Percentiles rank a stretch among this genome's conserved stretches.
phyloP scores from a whole-genome alignment of 1,139 yeast genomes.

The Scheffersomyces illinoinensis region DNA sequence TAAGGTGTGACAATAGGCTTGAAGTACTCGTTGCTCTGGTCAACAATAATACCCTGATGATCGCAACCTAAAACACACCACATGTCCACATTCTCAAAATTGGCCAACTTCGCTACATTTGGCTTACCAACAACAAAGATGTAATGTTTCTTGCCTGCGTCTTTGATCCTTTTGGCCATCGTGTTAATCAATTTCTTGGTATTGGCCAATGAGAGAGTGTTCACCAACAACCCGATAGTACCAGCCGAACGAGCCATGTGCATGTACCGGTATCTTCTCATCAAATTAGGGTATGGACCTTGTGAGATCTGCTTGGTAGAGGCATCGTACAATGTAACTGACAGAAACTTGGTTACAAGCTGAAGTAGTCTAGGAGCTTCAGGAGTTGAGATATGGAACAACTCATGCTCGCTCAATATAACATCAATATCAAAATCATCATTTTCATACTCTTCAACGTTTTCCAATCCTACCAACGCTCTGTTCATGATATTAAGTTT shows the following conservation, averaged over 20 bases:
- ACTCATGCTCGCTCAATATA: slow-evolving; percentile 37
- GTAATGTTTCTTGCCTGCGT: slow-evolving; percentile 87
- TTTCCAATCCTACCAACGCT: slow-evolving; percentile 18
- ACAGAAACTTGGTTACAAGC: slow-evolving; percentile 66
- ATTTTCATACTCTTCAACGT: slow-evolving; percentile 8
- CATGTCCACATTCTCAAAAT: slow-evolving; percentile 85
- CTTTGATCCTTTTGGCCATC: slow-evolving; percentile 59
- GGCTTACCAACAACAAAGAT: slow-evolving; percentile 97
- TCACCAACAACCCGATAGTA: slow-evolving; percentile 86
- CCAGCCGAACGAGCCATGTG: slow-evolving; percentile 89
- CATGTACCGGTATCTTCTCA: slow-evolving; percentile 83
- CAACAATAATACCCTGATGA: slow-evolving; percentile 86
- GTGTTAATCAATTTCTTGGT: slow-evolving; percentile 64
- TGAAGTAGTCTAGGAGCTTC: slow-evolving; percentile 77
- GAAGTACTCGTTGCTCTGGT: slow-evolving; percentile 74
- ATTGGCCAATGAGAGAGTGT: slow-evolving; percentile 78
- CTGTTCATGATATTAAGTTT: slow-evolving; percentile 23
- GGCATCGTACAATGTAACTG: slow-evolving; percentile 53
- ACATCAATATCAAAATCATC: slow-evolving; percentile 21
- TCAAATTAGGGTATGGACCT: slow-evolving; percentile 75
- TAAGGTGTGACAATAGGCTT: slow-evolving; percentile 94
- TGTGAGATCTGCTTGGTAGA: slow-evolving; percentile 23
- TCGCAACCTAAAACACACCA: slow-evolving; percentile 97
- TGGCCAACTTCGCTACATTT: slow-evolving; percentile 95
- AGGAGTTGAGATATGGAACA: slow-evolving; percentile 75